phyloP scores from a whole-genome alignment of 78 protist species.

The Pelomyxa schiedti region DNA sequence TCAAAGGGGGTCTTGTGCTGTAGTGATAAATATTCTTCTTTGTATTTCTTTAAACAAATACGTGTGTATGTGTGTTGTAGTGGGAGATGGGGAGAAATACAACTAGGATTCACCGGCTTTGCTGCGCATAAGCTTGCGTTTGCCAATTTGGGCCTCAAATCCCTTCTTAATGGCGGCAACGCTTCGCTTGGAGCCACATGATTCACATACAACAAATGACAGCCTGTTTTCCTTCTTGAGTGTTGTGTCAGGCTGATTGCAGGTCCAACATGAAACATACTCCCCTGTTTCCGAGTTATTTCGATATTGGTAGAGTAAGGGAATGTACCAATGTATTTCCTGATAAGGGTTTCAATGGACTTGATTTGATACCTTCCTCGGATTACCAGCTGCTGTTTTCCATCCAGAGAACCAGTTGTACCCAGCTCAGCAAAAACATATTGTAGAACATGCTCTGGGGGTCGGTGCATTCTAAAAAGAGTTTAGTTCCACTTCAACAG shows the following conservation, averaged over 20 bases:
- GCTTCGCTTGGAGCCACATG: constrained; percentile 63
- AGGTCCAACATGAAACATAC: constrained; percentile 83
- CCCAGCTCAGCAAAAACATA: constrained; percentile 84
- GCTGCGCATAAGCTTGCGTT: neutral
- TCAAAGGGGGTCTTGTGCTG: too few relatives aligned
- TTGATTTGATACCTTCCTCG: constrained; percentile 81
- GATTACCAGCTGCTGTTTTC: constrained; percentile 67
- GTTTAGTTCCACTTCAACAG: neutral
- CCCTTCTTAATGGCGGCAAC: constrained; percentile 80
- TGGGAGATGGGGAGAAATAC: too few relatives aligned
- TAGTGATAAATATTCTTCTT: too few relatives aligned
- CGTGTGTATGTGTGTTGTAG: too few relatives aligned
- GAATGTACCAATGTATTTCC: constrained; percentile 53
- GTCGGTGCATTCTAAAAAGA: constrained; percentile 41
- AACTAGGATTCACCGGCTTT: too few relatives aligned
- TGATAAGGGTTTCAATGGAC: constrained; percentile 80
- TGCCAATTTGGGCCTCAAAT: constrained; percentile 27
- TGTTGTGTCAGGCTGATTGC: constrained; percentile 69
- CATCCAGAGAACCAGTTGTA: constrained; percentile 84
- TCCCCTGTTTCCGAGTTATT: constrained; percentile 28
- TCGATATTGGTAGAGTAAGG: neutral
- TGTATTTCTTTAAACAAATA: too few relatives aligned
- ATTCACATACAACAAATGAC: constrained; percentile 68
- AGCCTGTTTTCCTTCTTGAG: constrained; percentile 74
- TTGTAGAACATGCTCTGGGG: constrained; percentile 69